These are phyloP conservation scores for Heterobasidion annosum DNA, from an alignment of 1,284 basidiomycete genomes.

Conservation along the genomic window DNA sequence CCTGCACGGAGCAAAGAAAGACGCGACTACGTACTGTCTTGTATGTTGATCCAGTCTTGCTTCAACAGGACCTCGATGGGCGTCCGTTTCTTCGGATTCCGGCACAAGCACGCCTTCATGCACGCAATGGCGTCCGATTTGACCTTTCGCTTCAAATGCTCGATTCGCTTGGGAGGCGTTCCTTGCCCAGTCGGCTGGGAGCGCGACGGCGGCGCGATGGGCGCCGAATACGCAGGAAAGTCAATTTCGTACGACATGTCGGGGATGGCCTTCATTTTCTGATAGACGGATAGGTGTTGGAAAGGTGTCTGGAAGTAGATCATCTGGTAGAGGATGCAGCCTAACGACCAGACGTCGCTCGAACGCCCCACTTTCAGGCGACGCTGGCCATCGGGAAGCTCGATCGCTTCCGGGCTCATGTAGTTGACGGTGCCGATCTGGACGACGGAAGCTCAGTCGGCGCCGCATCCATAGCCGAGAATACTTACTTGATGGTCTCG, in stretches of 20 bases:
- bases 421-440: slow-evolving; percentile 93
- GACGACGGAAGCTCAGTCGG: not conserved
- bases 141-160: slow-evolving; percentile 57
- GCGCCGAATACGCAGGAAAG: slow-evolving; percentile 60
- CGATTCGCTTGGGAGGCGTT: slow-evolving; percentile 41
- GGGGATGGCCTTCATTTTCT: slow-evolving; percentile 86
- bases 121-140: slow-evolving; percentile 60
- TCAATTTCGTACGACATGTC: slow-evolving; percentile 65
- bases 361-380: slow-evolving; percentile 79
- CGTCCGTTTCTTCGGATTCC: slow-evolving; percentile 69
- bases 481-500: slow-evolving; percentile 76
- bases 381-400: slow-evolving; percentile 69
- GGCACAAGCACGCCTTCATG: slow-evolving; percentile 68
- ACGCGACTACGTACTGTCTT: slow-evolving; percentile 32
- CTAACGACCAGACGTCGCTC: slow-evolving; percentile 95
- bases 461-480: not conserved
- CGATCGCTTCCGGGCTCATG: slow-evolving; percentile 93
- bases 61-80: slow-evolving; percentile 73
- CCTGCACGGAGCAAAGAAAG: not conserved
- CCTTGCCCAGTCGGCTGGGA: slow-evolving; percentile 1
- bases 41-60: slow-evolving; percentile 58
- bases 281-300: slow-evolving; percentile 72
- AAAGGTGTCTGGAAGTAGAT: slow-evolving; percentile 93
- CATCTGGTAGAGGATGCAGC: slow-evolving; percentile 98
- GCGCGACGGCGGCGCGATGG: slow-evolving; percentile 33